Base-by-base conservation (phyloP, 768 basidiomycete species). In the Infundibulicybe gibba region DNA sequence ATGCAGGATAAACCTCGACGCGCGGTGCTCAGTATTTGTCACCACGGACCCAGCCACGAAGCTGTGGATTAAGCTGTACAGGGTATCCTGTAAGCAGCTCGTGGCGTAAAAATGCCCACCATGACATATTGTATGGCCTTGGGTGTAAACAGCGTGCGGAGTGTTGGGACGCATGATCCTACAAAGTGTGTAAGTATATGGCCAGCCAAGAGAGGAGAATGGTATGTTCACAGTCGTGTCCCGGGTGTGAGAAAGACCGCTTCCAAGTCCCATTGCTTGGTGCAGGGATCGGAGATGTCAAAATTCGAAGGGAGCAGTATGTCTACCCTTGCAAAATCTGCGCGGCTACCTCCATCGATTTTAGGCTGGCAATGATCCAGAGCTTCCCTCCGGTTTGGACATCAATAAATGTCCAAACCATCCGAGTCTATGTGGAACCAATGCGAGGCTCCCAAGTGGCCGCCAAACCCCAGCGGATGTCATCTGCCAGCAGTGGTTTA, bases 41-140 rank as follows among this genome's bases (percentile, higher is more conserved):
- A 56, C 21, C 2, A 44, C 30, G 4, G 8, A 14, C 11, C 49
- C 34, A 1, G 40, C 40, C 2, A 57, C 32, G 21, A 58, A 59
- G 8, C 37, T 33, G 39, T 62, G 56, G 14, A 58, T 40, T 0
- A 57, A 43, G 3, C 46, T 56, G 5, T 38, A 40, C 9, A 52
- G 37, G 0, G 58, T 57, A 3, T 49, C 44, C 10, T 46, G 43
- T 20, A 65, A 49, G 0, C 48, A 50, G 5, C 40, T 30, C 0
- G 51, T 41, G 0, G 51, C n/a, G 32, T 58, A 59, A 21, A 50
- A 62, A 41, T 63, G 61, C 2, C 56, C 52, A 1, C 61, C 60
- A 13, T 39, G 31, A n/a, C 53, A 60, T 2, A 63, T 54, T 6
- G 56, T 30, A 37, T 52, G 3, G 2, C 49, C 48, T 2, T 47